Conservation (phyloP, 805 yeast genomes). For the Saccharomyces kudriavzevii region DNA sequence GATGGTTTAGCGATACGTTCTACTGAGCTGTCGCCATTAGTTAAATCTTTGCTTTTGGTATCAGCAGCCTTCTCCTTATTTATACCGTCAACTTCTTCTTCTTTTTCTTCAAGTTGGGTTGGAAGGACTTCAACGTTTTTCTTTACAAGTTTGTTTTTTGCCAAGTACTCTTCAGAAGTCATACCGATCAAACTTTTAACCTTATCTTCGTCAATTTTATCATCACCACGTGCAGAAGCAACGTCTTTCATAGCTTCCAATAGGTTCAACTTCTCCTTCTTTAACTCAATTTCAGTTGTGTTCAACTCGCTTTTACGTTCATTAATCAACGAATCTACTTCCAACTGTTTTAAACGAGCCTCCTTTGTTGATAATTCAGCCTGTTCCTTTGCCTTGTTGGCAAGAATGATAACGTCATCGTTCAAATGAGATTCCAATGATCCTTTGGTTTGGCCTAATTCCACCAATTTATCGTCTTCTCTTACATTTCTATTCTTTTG, state of each 20-base stretch:
- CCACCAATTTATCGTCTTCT: conserved; percentile 28
- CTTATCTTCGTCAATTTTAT: conserved; percentile 25
- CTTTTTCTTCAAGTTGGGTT: conserved; percentile 9
- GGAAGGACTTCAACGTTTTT: conserved; percentile 6
- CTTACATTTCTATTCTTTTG: conserved; percentile 25
- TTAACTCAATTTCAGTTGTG: conserved; percentile 30
- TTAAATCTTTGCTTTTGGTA: conserved; percentile 3
- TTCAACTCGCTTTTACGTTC: conserved; percentile 32
- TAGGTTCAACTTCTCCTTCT: conserved; percentile 28
- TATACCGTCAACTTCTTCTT: conserved; percentile 8
- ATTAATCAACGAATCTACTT: conserved; percentile 33
- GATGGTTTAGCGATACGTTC: not conserved
- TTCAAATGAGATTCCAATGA: conserved; percentile 19
- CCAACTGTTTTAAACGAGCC: conserved; percentile 32
- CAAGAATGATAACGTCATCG: conserved; percentile 17
- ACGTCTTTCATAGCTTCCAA: conserved; percentile 33
- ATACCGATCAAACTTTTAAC: conserved; percentile 28
- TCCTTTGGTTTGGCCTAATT: conserved; percentile 28
- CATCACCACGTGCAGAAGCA: conserved; percentile 33
- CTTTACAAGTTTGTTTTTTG: conserved; percentile 9
- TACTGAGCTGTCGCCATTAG: conserved; percentile 2
- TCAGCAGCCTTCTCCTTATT: conserved; percentile 6
- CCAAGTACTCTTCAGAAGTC: conserved; percentile 26
- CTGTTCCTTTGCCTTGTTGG: conserved; percentile 31
- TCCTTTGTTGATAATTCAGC: conserved; percentile 30